phyloP scores from a whole-genome alignment of 306 rosid species.

The Cajanus cajan region DNA sequence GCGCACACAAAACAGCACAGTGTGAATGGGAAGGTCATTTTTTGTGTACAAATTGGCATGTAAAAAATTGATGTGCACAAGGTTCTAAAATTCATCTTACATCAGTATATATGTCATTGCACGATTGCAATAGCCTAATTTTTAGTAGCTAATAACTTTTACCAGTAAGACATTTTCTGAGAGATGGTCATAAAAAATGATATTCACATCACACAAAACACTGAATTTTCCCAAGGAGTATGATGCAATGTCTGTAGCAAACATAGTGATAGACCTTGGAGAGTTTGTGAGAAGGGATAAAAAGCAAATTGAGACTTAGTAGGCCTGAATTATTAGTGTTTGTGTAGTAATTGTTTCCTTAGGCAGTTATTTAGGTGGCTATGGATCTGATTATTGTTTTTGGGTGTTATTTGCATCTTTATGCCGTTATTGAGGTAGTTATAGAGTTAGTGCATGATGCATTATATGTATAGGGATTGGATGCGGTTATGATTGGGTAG shows the following conservation, averaged over 20 bases:
- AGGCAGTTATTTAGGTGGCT: not conserved
- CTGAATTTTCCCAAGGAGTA: slow-evolving; percentile 13
- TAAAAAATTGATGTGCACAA: not conserved
- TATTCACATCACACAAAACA: not conserved
- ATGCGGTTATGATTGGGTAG: not conserved
- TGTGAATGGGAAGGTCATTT: not conserved
- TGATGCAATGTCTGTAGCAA: slow-evolving; percentile 7
- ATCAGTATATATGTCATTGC: not conserved
- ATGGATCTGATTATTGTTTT: not conserved
- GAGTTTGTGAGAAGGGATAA: not conserved
- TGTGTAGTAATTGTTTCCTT: not conserved
- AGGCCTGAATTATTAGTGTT: not conserved
- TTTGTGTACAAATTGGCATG: slow-evolving; percentile 14
- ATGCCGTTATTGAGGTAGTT: not conserved
- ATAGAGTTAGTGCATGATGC: not conserved
- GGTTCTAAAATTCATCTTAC: slow-evolving; percentile 9
- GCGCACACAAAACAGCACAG: slow-evolving; percentile 21
- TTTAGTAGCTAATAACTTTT: not conserved
- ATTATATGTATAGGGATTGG: not conserved
- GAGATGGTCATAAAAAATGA: slow-evolving; percentile 11
- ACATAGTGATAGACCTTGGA: not conserved
- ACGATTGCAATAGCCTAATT: not conserved
- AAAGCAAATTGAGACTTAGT: not conserved
- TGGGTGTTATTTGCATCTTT: not conserved
- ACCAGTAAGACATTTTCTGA: slow-evolving; percentile 8